These are phyloP conservation scores for Chaetomium strumarium DNA, from an alignment of 2,329 filamentous ascomycete species.

Conservation along the genomic window DNA sequence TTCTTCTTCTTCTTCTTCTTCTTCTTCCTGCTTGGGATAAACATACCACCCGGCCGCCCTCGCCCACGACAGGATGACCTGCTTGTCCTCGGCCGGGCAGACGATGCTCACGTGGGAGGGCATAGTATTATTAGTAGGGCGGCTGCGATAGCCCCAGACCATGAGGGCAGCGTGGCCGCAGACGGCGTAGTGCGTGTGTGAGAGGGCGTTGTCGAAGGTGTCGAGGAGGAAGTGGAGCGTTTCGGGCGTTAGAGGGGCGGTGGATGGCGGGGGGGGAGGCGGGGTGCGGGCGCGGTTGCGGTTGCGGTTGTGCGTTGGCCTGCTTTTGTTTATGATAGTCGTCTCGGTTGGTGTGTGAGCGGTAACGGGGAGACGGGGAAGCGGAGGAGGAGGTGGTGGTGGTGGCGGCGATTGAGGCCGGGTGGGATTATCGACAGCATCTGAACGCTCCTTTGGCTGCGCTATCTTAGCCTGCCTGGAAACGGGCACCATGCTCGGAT, in stretches of 20 bases:
- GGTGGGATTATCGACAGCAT: too few relatives aligned
- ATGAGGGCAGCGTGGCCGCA: conserved; percentile 40
- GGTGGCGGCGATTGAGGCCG: too few relatives aligned
- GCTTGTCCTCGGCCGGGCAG: conserved; percentile 33
- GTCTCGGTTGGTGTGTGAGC: too few relatives aligned
- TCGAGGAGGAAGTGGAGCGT: conserved; percentile 35
- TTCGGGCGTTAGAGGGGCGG: conserved; percentile 24
- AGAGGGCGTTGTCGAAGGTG: conserved; percentile 35
- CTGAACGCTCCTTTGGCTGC: too few relatives aligned
- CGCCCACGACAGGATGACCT: conserved; percentile 39
- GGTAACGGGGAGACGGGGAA: too few relatives aligned
- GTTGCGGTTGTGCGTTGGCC: background rate
- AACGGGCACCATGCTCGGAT: too few relatives aligned
- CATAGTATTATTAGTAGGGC: background rate
- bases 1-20: conserved; percentile 19
- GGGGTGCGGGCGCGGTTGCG: background rate
- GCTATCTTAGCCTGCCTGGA: too few relatives aligned
- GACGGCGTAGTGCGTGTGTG: conserved; percentile 42
- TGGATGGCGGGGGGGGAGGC: conserved; percentile 19
- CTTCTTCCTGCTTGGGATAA: conserved; percentile 14
- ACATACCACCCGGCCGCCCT: conserved; percentile 29
- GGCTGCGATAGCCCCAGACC: conserved; percentile 36
- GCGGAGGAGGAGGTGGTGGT: too few relatives aligned
- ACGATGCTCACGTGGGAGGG: conserved; percentile 36
- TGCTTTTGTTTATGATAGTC: background rate